phyloP scores from a whole-genome alignment of 495 filamentous ascomycete genomes.

The Aspergillus carlsbadensis region DNA sequence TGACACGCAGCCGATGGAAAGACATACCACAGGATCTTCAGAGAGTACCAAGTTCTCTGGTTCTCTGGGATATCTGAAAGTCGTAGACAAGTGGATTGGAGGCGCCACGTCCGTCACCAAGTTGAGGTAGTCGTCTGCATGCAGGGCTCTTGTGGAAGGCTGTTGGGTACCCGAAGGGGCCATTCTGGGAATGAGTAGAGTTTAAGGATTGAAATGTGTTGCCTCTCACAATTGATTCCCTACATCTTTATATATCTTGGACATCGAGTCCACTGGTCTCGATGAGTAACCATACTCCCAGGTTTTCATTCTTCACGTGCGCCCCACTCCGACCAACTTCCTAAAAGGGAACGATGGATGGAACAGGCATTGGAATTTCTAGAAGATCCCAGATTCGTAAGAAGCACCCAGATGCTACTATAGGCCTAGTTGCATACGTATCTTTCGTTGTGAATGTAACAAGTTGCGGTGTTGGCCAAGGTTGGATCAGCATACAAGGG shows the following conservation, averaged over 20 bases:
- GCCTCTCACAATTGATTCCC: neutral
- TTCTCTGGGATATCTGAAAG: conserved; percentile 74
- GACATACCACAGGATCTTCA: conserved; percentile 33
- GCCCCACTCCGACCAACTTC: conserved; percentile 22
- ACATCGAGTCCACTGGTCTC: neutral
- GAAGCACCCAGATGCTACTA: too few species aligned
- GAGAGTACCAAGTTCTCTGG: conserved; percentile 58
- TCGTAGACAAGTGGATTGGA: conserved; percentile 82
- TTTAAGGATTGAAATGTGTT: neutral
- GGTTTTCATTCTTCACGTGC: neutral
- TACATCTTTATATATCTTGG: neutral
- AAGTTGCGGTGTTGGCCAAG: too few species aligned
- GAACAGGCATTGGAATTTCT: too few species aligned
- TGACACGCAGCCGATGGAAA: too few species aligned
- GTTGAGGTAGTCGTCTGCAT: conserved; percentile 81
- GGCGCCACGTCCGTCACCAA: conserved; percentile 75
- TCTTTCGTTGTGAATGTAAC: too few species aligned
- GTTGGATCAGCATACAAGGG: too few species aligned
- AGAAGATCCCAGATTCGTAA: too few species aligned
- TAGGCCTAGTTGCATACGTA: too few species aligned
- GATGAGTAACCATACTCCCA: neutral
- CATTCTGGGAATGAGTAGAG: neutral
- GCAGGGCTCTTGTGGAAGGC: conserved; percentile 67
- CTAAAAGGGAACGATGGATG: conserved; percentile 2
- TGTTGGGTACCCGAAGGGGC: neutral